Evolutionary conservation across 768 basidiomycete species (phyloP).

Genomic region (Cubamyces sp.): DNA sequence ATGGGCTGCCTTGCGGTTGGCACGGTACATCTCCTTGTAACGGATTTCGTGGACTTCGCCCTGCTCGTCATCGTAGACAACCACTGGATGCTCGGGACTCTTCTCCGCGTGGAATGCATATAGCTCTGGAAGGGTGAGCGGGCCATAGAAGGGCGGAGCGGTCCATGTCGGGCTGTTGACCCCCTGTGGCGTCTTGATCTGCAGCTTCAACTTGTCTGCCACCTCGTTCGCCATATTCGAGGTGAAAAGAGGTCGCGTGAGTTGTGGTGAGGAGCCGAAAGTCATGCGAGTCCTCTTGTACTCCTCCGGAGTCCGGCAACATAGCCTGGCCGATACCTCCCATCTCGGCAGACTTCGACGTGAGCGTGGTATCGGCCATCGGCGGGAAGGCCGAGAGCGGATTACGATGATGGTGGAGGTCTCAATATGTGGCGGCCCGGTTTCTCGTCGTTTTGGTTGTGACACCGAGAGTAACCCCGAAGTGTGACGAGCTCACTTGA

Average conservation of each 20-base stretch:
- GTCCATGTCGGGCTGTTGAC: constrained; percentile 34
- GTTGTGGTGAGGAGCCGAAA: background rate
- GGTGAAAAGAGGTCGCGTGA: background rate
- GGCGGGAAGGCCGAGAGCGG: too few species aligned
- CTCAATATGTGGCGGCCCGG: too few species aligned
- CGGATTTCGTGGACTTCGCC: constrained; percentile 22
- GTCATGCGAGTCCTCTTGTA: too few species aligned
- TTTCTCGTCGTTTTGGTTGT: too few species aligned
- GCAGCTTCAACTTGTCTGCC: background rate
- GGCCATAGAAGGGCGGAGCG: constrained; percentile 40
- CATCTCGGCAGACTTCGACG: too few species aligned
- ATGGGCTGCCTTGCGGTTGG: constrained; percentile 33
- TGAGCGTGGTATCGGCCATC: too few species aligned
- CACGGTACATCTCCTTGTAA: constrained; percentile 33
- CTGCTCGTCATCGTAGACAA: constrained; percentile 30
- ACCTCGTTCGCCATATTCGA: background rate
- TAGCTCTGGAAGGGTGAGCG: constrained; percentile 39
- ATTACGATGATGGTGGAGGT: too few species aligned
- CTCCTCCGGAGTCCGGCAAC: too few species aligned
- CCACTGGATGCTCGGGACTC: constrained; percentile 39
- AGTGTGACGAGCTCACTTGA: too few species aligned
- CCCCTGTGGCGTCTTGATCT: background rate
- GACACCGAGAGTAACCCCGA: too few species aligned
- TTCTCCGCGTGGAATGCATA: constrained; percentile 41
- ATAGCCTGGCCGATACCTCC: too few species aligned